These are phyloP conservation scores for Aspergillus cristatus DNA, from an alignment of 495 filamentous ascomycete species.

Conservation along the genomic window DNA sequence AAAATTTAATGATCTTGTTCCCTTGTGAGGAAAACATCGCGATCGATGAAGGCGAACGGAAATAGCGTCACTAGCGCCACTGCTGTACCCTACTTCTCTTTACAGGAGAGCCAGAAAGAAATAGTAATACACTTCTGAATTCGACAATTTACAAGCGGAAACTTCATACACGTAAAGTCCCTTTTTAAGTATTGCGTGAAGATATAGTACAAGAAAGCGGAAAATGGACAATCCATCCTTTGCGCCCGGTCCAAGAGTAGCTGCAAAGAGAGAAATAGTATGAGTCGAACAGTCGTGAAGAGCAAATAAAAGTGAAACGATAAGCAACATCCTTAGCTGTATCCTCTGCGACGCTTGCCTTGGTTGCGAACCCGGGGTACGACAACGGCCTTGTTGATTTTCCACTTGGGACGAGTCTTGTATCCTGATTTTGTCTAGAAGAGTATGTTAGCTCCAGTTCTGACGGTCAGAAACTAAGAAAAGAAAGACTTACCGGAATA, in stretches of 20 bases:
- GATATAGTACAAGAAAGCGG: constrained; percentile 17
- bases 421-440: constrained; percentile 84
- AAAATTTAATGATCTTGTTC: too few relatives aligned
- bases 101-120: too few relatives aligned
- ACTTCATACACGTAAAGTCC: too few relatives aligned
- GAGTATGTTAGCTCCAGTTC: constrained; percentile 12
- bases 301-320: constrained; percentile 3
- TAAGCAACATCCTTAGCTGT: constrained; percentile 22
- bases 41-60: too few relatives aligned
- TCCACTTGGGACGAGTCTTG: constrained; percentile 78
- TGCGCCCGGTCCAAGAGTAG: constrained; percentile 4
- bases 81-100: too few relatives aligned
- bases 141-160: too few relatives aligned
- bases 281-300: constrained; percentile 2
- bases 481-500: constrained; percentile 60
- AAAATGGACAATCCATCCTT: constrained; percentile 1
- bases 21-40: too few relatives aligned
- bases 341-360: constrained; percentile 52
- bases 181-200: constrained; percentile 14
- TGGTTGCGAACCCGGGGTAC: constrained; percentile 65
- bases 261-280: constrained; percentile 4
- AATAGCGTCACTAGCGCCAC: too few relatives aligned
- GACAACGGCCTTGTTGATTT: constrained; percentile 75
- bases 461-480: constrained; percentile 1
- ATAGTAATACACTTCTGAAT: too few relatives aligned